Conservation (phyloP, 2,329 filamentous ascomycete species). For the Talaromyces sp. region DNA sequence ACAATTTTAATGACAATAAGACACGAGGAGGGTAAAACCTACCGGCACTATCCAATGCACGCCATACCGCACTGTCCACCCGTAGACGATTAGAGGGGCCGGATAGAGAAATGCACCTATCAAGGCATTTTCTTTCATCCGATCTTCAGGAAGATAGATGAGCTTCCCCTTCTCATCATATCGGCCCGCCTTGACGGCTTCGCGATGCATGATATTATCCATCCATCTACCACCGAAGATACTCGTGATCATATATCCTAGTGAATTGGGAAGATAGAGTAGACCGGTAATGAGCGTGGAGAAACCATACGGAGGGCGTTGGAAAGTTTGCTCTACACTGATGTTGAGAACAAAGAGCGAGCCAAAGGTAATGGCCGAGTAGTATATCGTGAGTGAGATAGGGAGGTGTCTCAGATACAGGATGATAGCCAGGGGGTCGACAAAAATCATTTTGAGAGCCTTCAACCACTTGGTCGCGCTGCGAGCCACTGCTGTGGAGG, state of each 20-base stretch:
- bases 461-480: constrained; percentile 50
- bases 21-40: constrained; percentile 17
- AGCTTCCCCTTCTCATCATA: constrained; percentile 63
- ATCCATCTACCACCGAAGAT: constrained; percentile 71
- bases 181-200: constrained; percentile 64
- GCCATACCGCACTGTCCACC: constrained; percentile 64
- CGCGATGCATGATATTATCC: constrained; percentile 72
- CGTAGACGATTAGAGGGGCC: constrained; percentile 66
- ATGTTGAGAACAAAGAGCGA: constrained; percentile 74
- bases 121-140: constrained; percentile 79
- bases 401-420: constrained; percentile 69
- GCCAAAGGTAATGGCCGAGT: constrained; percentile 70
- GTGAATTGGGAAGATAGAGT: constrained; percentile 68
- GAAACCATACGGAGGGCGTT: constrained; percentile 62
- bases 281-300: constrained; percentile 64
- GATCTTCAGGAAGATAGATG: constrained; percentile 69
- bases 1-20: neutral
- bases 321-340: constrained; percentile 67
- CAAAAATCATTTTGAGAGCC: constrained; percentile 55
- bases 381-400: constrained; percentile 67
- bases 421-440: constrained; percentile 69
- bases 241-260: constrained; percentile 67
- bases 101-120: constrained; percentile 68
- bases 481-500: constrained; percentile 57
- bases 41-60: constrained; percentile 58